A percentile compares a stretch with the other conserved stretches of the same genome.
phyloP scores from a whole-genome alignment of 2,329 filamentous ascomycete species.

The Cercospora sp. region DNA sequence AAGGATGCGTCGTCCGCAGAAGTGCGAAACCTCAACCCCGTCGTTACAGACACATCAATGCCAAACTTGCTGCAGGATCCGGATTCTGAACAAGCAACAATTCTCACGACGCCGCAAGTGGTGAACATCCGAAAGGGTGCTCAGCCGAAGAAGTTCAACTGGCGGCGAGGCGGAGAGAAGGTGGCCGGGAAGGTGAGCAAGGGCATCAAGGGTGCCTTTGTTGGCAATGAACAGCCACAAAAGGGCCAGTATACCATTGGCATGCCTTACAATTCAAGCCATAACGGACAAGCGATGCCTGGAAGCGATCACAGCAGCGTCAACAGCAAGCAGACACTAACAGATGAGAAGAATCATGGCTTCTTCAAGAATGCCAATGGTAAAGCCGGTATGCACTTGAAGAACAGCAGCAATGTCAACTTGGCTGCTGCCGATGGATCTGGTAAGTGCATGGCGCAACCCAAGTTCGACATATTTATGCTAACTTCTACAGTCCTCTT shows the following conservation, averaged over 20 bases:
- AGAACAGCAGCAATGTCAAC: slow-evolving; percentile 49
- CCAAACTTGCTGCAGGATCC: slow-evolving; percentile 55
- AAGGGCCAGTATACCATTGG: slow-evolving; percentile 35
- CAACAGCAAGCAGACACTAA: slow-evolving; percentile 26
- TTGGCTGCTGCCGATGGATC: slow-evolving; percentile 39
- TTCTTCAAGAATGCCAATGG: slow-evolving; percentile 41
- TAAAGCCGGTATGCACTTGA: slow-evolving; percentile 41
- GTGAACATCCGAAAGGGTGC: slow-evolving; percentile 86
- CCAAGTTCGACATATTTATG: neutral
- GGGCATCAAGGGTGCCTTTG: slow-evolving; percentile 88
- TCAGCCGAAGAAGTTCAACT: slow-evolving; percentile 95
- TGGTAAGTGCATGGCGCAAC: slow-evolving; percentile 30
- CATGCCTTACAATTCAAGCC: slow-evolving; percentile 37
- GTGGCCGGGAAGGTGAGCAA: slow-evolving; percentile 93
- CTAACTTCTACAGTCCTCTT: slow-evolving; percentile 62
- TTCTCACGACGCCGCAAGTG: slow-evolving; percentile 78
- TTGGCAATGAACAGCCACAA: slow-evolving; percentile 41
- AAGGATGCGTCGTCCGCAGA: slow-evolving; percentile 28
- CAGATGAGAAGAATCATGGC: slow-evolving; percentile 35
- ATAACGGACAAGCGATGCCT: slow-evolving; percentile 31
- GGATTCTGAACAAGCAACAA: slow-evolving; percentile 61
- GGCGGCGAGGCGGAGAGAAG: slow-evolving; percentile 94
- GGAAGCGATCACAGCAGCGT: slow-evolving; percentile 36
- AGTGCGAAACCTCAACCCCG: slow-evolving; percentile 47
- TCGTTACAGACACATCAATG: slow-evolving; percentile 40